Base-by-base conservation (phyloP, 75 land plant species). In the Picea sitchensis region DNA sequence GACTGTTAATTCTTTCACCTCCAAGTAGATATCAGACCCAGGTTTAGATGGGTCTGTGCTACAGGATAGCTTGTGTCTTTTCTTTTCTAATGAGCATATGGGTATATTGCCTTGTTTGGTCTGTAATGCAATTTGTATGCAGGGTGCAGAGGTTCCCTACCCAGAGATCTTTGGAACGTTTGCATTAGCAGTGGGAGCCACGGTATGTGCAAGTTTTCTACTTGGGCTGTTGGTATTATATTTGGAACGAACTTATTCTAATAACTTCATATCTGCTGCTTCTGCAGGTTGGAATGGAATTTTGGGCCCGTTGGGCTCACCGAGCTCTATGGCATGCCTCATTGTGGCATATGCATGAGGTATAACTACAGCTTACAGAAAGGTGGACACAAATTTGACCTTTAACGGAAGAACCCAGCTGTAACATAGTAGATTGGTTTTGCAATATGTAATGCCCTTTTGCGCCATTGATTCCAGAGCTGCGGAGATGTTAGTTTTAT, bases 251-350 rank as follows among this genome's bases (percentile, higher is more conserved):
- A 26, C 44, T 41, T 41, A 41, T 41, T 41, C 44, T 41, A 4
- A 41, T 41, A 41, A 41, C 44, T 41, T 4, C 44, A 41, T 4
- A 41, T 41, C 4, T 41, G 2, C 44, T 41, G 26, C 26, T 26
- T 41, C 67, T 23, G 30, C 26, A 96, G 98, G 96, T 96, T 78
- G 98, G 96, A 12, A 96, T 96, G 98, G 98, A 96, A 83, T 90
- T 82, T 75, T 96, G 98, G 96, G 96, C 98, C 34, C 78, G 98
- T 47, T 96, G 98, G 98, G 98, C 94, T 31, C 98, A 96, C 75
- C 77, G 75, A 69, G 92, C 89, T 8, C 92, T 96, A 12, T 96
- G 98, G 98, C 98, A 96, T 64, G 94, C 85, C 61, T 92, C 96
- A 20, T 79, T 96, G 4, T 96, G 98, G 98, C 81, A 82, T 78